Evolutionary conservation across 768 basidiomycete species (phyloP).

Genomic region (Phaffia tasmanica): DNA sequence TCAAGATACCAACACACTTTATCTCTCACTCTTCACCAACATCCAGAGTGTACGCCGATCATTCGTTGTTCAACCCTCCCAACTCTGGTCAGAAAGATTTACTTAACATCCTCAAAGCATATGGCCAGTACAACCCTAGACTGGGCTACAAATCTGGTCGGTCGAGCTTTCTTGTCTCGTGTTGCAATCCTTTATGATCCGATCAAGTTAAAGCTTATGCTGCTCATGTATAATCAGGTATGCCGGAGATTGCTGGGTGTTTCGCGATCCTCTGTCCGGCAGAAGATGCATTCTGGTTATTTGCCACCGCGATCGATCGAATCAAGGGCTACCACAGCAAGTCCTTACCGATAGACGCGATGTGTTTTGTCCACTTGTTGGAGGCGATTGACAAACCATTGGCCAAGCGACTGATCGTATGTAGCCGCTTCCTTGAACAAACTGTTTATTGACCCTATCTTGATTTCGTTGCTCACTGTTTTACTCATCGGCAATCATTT

Average conservation of each 20-base stretch:
- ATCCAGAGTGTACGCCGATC: slow-evolving; percentile 20
- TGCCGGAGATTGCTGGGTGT: slow-evolving; percentile 6
- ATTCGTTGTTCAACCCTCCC: slow-evolving; percentile 19
- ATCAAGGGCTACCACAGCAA: slow-evolving; percentile 17
- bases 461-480: neutral
- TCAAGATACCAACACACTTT: neutral
- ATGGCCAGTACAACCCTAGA: slow-evolving; percentile 12
- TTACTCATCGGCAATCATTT: neutral
- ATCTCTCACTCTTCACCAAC: neutral
- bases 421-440: neutral
- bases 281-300: slow-evolving; percentile 21
- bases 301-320: slow-evolving; percentile 5
- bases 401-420: slow-evolving; percentile 18
- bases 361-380: slow-evolving; percentile 17
- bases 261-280: slow-evolving; percentile 9
- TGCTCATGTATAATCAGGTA: neutral
- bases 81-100: slow-evolving; percentile 16
- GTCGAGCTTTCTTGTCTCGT: neutral
- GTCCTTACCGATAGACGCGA: slow-evolving; percentile 17
- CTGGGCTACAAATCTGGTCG: slow-evolving; percentile 9
- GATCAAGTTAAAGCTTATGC: neutral
- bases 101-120: slow-evolving; percentile 12
- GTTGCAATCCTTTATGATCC: neutral
- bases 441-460: neutral
- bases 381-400: slow-evolving; percentile 18